Evolutionary conservation across 495 filamentous ascomycete species (phyloP), one percentile per base, ranked within the genome.

Genomic region (Aspergillus heteromorphus): DNA sequence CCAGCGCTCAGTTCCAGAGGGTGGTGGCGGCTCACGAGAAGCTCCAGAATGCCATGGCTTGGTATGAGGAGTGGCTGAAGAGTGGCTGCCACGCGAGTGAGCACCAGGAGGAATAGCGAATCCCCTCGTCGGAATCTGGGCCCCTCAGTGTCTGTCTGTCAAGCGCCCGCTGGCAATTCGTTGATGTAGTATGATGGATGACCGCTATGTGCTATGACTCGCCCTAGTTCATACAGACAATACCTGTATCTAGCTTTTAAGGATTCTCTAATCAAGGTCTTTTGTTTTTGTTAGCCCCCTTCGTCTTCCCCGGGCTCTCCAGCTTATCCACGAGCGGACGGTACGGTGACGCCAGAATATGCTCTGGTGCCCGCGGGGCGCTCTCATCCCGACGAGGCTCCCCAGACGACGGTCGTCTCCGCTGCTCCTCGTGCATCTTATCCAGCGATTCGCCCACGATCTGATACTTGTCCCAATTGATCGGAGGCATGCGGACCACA

Each of bases 391-490:
- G 65, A 55, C 72, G 52, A 25, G 86, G 84, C 43, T 74, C 69
- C 1, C 84, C 86, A 14, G 79, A 59, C 20, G 69, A 73, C 0
- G 91, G 91, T 36, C 87, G 76, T 47, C 70, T 69, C 25, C 81
- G 59, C 68, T 95, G 89, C 69, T 93, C 87, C 51, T 82, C 79
- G 71, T 96, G 91, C 59, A 95, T 75, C 67, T 85, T 86, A 65
- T 95, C 89, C 41, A 96, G 71, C 10, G 86, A 77, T 52, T 87
- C 85, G 21, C 90, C 91, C 1, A 91, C 83, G 16, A 95, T 76
- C 54, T 86, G 86, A 65, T 96, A 96, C 65, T 95, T 89, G 6
- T 82, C 81, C 91, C 91, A 96, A 73, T 95, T 95, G 54, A 96
- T 81, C 2, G 88, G 85, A 20, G 91, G 91, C 73, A 83, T 87